Percentiles rank a stretch among this genome's conserved stretches.
These are phyloP conservation scores for Prunus davidiana DNA, from an alignment of 306 rosid genomes.

Conservation along the genomic window DNA sequence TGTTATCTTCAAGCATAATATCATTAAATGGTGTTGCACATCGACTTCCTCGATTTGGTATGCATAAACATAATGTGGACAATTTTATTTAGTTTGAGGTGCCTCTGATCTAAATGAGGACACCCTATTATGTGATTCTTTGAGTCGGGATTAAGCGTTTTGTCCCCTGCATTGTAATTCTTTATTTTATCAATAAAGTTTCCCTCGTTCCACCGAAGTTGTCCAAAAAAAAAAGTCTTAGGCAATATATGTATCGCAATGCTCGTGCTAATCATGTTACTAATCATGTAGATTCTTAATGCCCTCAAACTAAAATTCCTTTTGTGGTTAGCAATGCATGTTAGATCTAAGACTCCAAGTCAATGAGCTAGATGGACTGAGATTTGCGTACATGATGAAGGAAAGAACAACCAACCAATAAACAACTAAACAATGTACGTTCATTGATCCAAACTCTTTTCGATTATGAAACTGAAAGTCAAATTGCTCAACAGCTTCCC, in stretches of 20 bases:
- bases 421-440: background rate
- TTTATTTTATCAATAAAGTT: too few relatives aligned
- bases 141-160: too few relatives aligned
- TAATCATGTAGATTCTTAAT: background rate
- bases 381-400: background rate
- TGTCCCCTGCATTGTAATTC: too few relatives aligned
- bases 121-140: too few relatives aligned
- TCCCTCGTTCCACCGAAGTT: too few relatives aligned
- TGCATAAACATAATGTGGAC: too few relatives aligned
- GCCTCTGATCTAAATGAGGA: too few relatives aligned
- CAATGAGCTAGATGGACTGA: background rate
- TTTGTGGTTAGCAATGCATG: background rate
- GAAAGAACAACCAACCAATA: background rate
- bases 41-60: too few relatives aligned
- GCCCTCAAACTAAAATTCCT: background rate
- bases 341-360: background rate
- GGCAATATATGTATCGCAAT: too few relatives aligned
- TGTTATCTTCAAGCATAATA: background rate
- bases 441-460: background rate
- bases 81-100: too few relatives aligned
- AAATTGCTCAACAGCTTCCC: conserved; percentile 21
- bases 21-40: background rate
- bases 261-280: background rate
- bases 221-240: too few relatives aligned
- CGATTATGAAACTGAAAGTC: conserved; percentile 8